phyloP scores from a whole-genome alignment of 345 rosid genomes.

The Kandelia obovata region DNA sequence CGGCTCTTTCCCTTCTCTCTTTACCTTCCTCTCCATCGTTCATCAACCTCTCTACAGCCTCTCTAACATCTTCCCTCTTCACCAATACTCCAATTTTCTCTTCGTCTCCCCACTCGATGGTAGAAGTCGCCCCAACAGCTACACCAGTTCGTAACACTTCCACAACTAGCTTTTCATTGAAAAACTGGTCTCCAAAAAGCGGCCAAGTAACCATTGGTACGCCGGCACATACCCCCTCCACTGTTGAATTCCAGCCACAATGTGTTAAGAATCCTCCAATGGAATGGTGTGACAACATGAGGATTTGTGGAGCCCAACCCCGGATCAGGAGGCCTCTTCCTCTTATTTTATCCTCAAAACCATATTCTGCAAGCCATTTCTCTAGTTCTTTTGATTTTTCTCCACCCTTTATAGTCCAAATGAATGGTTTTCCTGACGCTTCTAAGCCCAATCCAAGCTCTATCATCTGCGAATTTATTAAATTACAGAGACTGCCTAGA shows the following conservation, averaged over 20 bases:
- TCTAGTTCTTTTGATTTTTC: slow-evolving; percentile 15
- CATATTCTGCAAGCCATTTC: slow-evolving; percentile 33
- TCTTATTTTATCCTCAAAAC: slow-evolving; percentile 36
- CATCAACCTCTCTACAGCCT: slow-evolving; percentile 16
- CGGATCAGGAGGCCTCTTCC: slow-evolving; percentile 43
- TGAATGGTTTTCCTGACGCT: slow-evolving; percentile 40
- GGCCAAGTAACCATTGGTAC: slow-evolving; percentile 43
- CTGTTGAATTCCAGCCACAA: slow-evolving; percentile 63
- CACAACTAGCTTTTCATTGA: slow-evolving; percentile 33
- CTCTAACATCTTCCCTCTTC: slow-evolving; percentile 17
- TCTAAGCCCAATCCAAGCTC: slow-evolving; percentile 53
- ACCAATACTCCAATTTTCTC: slow-evolving; percentile 23
- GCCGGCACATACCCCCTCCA: slow-evolving; percentile 44
- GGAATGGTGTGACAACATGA: slow-evolving; percentile 42
- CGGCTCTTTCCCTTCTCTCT: slow-evolving; percentile 27
- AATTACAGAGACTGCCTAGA: slow-evolving; percentile 41
- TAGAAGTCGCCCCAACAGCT: slow-evolving; percentile 25
- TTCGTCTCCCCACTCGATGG: slow-evolving; percentile 27
- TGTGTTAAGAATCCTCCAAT: slow-evolving; percentile 55
- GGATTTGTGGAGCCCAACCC: slow-evolving; percentile 60
- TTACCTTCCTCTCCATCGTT: slow-evolving; percentile 19
- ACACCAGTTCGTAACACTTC: slow-evolving; percentile 40
- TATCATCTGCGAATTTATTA: slow-evolving; percentile 28
- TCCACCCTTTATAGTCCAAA: slow-evolving; percentile 44
- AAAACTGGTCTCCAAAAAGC: slow-evolving; percentile 32